These are phyloP conservation scores for Aspergillus neotritici DNA, from an alignment of 2,329 filamentous ascomycete genomes.

Conservation along the genomic window DNA sequence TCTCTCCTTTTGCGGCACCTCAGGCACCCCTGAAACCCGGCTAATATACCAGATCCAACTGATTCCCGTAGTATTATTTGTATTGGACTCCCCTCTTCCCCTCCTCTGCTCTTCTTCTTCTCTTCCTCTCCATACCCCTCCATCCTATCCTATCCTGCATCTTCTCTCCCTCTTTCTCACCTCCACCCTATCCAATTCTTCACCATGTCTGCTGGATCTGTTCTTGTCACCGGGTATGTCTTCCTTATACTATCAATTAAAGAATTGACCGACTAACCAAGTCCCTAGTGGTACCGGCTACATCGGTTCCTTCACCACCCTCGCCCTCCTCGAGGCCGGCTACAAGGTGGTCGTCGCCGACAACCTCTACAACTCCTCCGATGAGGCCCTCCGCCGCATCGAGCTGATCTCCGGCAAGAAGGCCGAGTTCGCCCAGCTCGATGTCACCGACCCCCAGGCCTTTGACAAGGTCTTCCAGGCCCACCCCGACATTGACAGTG, in stretches of 20 bases:
- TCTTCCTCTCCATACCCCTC: constrained; percentile 8
- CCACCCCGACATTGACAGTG: constrained; percentile 91
- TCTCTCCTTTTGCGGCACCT: too few species aligned
- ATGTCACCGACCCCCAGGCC: constrained; percentile 78
- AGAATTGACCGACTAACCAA: constrained; percentile 22
- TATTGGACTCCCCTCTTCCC: too few species aligned
- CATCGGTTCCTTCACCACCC: constrained; percentile 94
- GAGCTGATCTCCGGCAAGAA: constrained; percentile 87
- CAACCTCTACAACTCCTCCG: constrained; percentile 94
- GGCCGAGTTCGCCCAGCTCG: constrained; percentile 75
- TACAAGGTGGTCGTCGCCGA: constrained; percentile 97
- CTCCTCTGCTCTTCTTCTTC: constrained; percentile 2
- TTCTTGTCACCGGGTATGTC: constrained; percentile 84
- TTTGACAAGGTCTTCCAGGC: constrained; percentile 83
- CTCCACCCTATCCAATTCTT: constrained; percentile 4
- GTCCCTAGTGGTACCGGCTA: constrained; percentile 82
- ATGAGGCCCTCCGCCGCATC: constrained; percentile 87
- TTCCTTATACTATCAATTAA: constrained; percentile 2
- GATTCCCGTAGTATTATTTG: not conserved
- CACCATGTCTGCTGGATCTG: constrained; percentile 74
- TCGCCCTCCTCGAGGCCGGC: constrained; percentile 84
- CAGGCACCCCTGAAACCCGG: too few species aligned
- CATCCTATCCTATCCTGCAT: constrained; percentile 3
- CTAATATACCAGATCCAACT: not conserved
- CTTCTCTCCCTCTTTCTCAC: constrained; percentile 1